phyloP scores from a whole-genome alignment of 1,284 basidiomycete species.

The Cryptococcus jaspeensis region DNA sequence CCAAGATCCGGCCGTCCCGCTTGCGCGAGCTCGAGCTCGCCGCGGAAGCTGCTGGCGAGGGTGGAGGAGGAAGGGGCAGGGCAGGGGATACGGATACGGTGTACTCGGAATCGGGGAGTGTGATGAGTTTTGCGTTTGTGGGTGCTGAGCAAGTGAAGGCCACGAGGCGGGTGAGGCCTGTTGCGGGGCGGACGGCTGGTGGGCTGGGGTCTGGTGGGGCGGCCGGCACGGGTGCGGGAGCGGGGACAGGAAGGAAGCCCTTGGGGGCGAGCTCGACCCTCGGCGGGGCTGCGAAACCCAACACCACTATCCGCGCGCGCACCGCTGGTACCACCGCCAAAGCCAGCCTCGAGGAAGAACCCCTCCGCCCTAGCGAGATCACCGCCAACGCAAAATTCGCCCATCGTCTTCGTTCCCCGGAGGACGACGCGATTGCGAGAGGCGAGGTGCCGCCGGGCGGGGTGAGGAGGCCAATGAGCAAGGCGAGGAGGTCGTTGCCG shows the following conservation, averaged over 20 bases:
- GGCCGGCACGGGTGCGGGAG: neutral
- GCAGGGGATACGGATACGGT: slow-evolving; percentile 26
- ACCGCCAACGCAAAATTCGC: slow-evolving; percentile 46
- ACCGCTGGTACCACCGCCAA: neutral
- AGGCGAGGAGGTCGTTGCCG: slow-evolving; percentile 19
- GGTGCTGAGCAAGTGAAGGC: slow-evolving; percentile 22
- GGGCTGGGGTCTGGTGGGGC: neutral
- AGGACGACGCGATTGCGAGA: neutral
- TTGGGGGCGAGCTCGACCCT: neutral
- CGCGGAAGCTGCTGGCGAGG: neutral
- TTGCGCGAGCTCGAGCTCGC: neutral
- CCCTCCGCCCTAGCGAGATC: neutral
- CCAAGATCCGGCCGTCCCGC: slow-evolving; percentile 1
- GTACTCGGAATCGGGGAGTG: slow-evolving; percentile 23
- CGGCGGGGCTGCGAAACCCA: neutral
- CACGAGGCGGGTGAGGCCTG: neutral
- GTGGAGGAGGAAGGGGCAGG: neutral
- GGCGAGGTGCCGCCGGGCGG: slow-evolving; percentile 2
- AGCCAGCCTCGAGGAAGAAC: neutral
- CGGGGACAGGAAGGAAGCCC: neutral
- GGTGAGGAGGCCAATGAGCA: slow-evolving; percentile 2
- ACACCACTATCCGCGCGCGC: neutral
- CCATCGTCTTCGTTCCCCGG: slow-evolving; percentile 35
- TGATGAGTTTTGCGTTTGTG: slow-evolving; percentile 44
- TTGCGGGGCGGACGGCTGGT: neutral